phyloP scores from a whole-genome alignment of 2,329 filamentous ascomycete species.

The Curvularia lunata region DNA sequence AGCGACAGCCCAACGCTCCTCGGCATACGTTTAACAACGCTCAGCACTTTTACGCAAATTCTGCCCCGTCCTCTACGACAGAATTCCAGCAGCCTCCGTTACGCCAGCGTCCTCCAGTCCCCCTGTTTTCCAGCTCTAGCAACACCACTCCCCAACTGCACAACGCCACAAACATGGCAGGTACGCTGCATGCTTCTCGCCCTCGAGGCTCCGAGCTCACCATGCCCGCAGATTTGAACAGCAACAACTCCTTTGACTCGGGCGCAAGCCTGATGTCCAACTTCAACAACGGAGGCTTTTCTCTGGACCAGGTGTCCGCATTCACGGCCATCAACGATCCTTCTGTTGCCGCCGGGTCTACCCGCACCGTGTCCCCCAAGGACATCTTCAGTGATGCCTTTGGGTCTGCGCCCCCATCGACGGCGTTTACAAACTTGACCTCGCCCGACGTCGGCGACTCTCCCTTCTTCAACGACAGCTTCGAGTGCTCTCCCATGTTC shows the following conservation, averaged over 20 bases:
- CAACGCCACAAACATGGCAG: conserved; percentile 49
- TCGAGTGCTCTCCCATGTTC: conserved; percentile 81
- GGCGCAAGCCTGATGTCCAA: conserved; percentile 56
- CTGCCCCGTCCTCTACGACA: conserved; percentile 66
- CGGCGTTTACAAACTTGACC: conserved; percentile 81
- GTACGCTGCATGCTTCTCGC: conserved; percentile 35
- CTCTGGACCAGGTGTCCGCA: conserved; percentile 41
- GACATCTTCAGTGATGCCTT: conserved; percentile 76
- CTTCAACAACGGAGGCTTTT: conserved; percentile 44
- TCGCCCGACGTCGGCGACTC: conserved; percentile 82
- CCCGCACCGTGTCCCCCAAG: conserved; percentile 78
- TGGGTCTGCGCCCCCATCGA: conserved; percentile 80
- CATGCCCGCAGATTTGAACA: conserved; percentile 44
- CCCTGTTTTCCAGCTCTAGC: conserved; percentile 69
- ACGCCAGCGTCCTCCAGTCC: conserved; percentile 70
- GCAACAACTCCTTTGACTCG: conserved; percentile 53
- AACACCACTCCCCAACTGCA: conserved; percentile 58
- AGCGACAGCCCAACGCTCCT: conserved; percentile 56
- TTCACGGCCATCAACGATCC: conserved; percentile 57
- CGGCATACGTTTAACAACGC: conserved; percentile 65
- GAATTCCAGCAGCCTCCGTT: conserved; percentile 62
- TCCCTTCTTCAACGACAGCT: conserved; percentile 72
- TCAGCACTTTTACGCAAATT: conserved; percentile 71
- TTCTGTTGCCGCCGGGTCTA: conserved; percentile 45
- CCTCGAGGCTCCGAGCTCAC: conserved; percentile 37